These are phyloP conservation scores for Trichoderma koningii DNA, from an alignment of 2,329 filamentous ascomycete genomes.

Conservation along the genomic window DNA sequence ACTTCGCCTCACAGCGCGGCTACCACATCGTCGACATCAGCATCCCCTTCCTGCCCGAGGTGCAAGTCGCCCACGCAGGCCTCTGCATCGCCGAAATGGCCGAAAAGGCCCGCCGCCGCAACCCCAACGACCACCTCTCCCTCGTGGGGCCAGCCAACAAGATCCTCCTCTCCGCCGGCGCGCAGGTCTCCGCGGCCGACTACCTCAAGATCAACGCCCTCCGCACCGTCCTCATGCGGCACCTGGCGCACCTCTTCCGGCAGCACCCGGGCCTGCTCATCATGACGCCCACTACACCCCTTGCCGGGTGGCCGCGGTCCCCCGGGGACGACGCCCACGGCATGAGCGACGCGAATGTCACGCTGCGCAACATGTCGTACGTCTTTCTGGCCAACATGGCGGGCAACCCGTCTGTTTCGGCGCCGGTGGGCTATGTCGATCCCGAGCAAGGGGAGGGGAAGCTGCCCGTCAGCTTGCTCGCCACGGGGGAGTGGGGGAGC, in stretches of 20 bases:
- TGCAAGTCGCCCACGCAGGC: conserved; percentile 74
- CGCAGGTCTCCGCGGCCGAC: conserved; percentile 67
- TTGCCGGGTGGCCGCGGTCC: conserved; percentile 70
- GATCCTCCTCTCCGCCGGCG: conserved; percentile 66
- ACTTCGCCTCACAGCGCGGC: conserved; percentile 54
- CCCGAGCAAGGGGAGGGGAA: conserved; percentile 58
- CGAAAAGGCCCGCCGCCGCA: conserved; percentile 47
- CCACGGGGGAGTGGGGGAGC: conserved; percentile 66
- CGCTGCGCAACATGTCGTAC: conserved; percentile 80
- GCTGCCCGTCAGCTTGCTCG: conserved; percentile 63
- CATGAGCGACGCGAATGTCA: conserved; percentile 70
- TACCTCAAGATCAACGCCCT: conserved; percentile 73
- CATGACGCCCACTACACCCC: conserved; percentile 74
- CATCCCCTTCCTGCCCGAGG: conserved; percentile 68
- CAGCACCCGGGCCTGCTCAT: conserved; percentile 75
- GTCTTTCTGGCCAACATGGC: conserved; percentile 82
- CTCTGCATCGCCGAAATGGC: conserved; percentile 75
- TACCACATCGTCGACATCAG: conserved; percentile 60
- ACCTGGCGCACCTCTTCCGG: conserved; percentile 71
- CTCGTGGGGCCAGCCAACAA: conserved; percentile 68
- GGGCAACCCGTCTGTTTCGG: conserved; percentile 73
- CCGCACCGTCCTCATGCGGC: conserved; percentile 75
- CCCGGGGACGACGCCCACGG: conserved; percentile 67
- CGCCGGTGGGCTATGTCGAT: conserved; percentile 72
- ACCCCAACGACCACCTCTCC: conserved; percentile 50